Base-by-base conservation (phyloP, 352 stramenopile genomes). In the Globisporangium sylvaticum region DNA sequence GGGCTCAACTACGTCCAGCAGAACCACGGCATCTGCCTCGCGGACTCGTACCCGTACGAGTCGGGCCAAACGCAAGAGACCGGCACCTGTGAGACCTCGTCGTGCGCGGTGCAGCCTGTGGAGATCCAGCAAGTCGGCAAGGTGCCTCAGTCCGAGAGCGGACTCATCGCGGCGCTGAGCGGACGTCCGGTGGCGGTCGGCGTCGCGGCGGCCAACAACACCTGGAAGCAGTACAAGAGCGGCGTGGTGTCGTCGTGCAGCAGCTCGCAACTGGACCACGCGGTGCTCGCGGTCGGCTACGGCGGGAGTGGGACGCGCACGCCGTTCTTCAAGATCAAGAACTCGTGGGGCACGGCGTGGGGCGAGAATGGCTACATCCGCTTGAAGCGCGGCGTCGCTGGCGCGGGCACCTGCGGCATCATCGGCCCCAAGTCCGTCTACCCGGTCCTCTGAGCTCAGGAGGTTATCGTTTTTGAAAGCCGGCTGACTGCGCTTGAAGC, bases 181-280 rank as follows among this genome's bases (percentile, higher is more conserved):
- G 78, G 91, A 56, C 94, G 91, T 64, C 98, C 98, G 0, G 96
- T 99, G 15, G 91, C 88, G 12, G 90, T 99, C 24, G 96, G 91
- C 4, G 97, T 99, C 52, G 91, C 98, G 37, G 97, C 97, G 0
- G 91, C 96, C 71, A 96, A 98, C 75, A 84, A 83, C 61, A 91
- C 87, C 29, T 99, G 98, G 83, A 98, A 99, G 86, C 97, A 99
- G 71, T 99, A 99, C 94, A 95, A 88, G 57, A 67, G 78, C 31
- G 97, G 97, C 34, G 92, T 99, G 1, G 75, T 98, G 61, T 77
- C 75, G 27, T 80, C 70, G 10, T 92, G 80, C 61, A 87, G 77
- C 62, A 96, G 90, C 59, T 75, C 86, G n/a, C 76, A 96, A 34
- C 90, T 99, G 62, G 97, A 99, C 73, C 97, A 99, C 74, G 98